Base-by-base conservation (phyloP, 2,329 filamentous ascomycete genomes). In the Periconia sp. region DNA sequence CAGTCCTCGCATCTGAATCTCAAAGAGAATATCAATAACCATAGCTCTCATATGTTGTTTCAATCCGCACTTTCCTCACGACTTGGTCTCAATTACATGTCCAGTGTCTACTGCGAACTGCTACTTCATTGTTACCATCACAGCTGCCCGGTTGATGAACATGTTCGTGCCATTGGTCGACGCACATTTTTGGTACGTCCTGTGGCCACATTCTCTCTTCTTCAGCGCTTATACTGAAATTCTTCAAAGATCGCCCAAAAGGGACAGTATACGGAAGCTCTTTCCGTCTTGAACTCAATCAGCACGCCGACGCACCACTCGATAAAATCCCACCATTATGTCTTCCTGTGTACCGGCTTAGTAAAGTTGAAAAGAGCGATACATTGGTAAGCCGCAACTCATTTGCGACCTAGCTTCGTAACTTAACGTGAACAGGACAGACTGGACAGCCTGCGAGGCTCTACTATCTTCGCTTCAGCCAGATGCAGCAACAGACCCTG, bases 1-100 rank as follows among this genome's bases (percentile, higher is more conserved):
- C 88, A 92, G 66, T 89, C 90, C 59, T 91, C 90, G 1, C 90
- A 94, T 63, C 77, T 96, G 27, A 88, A 92, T 56, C 81, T 92
- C n/a, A 86, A 87, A 52, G 88, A 88, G 61, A 86, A 90, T 59
- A 82, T 94, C 66, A 84, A 83, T 62, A 87, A 90, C 72, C 84
- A 91, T 61, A 90, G 90, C 1, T 82, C 87, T 1, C 87, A 92
- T 60, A 81, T 92, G 55, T 81, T 91, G 2, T 80, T 96, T 41
- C 82, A 85, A 45, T 86, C 89, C 30, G 82, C 90, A 0, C 71
- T 94, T 1, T 96, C 90, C 81, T 86, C 87, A 48, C 82, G 92
- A 37, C 81, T 96, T 31, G 93, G 85, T 5, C 74, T 84, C 40
- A 76, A 76, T 9, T 80, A 85, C 60, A 73, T 86, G 61, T 81